These are phyloP conservation scores for Dioszegia aurantiaca DNA, from an alignment of 768 basidiomycete genomes.

Conservation along the genomic window DNA sequence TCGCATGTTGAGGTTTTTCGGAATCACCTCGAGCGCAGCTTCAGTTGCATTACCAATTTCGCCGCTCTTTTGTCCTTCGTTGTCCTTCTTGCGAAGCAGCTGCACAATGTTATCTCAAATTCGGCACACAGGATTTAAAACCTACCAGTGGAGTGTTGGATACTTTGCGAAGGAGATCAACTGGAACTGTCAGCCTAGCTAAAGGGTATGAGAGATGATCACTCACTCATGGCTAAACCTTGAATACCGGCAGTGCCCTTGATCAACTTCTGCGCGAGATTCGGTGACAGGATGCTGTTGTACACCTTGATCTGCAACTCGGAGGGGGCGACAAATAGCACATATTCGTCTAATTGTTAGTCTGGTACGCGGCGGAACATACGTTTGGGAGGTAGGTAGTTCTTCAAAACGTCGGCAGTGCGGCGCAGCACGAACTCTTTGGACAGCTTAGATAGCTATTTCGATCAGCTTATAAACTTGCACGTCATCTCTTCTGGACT, in stretches of 20 bases:
- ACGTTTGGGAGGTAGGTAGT: constrained; percentile 90
- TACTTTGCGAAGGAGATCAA: constrained; percentile 78
- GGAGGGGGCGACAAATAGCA: constrained; percentile 92
- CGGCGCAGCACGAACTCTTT: constrained; percentile 87
- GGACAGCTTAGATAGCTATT: constrained; percentile 67
- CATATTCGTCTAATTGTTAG: constrained; percentile 77
- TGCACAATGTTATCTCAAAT: neutral
- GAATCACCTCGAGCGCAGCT: constrained; percentile 41
- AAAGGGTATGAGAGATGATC: no score
- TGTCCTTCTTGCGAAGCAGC: constrained; percentile 59
- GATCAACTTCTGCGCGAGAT: constrained; percentile 66
- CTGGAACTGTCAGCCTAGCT: constrained; percentile 16
- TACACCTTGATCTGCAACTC: constrained; percentile 77
- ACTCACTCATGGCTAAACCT: constrained; percentile 52
- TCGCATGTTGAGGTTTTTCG: constrained; percentile 26
- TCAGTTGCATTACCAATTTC: constrained; percentile 33
- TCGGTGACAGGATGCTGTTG: constrained; percentile 67
- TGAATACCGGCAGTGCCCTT: constrained; percentile 53
- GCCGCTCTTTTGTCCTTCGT: constrained; percentile 60
- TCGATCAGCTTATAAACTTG: constrained; percentile 9
- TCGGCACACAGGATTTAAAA: neutral
- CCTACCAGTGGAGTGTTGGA: constrained; percentile 83
- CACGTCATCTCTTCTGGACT: neutral
- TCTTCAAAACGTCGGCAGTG: constrained; percentile 74
- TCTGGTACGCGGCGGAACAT: constrained; percentile 38